Evolutionary conservation across 106 monocot genomes (phyloP), one percentile per base, ranked within the genome.

Genomic region (Alisma plantagoaquatica): DNA sequence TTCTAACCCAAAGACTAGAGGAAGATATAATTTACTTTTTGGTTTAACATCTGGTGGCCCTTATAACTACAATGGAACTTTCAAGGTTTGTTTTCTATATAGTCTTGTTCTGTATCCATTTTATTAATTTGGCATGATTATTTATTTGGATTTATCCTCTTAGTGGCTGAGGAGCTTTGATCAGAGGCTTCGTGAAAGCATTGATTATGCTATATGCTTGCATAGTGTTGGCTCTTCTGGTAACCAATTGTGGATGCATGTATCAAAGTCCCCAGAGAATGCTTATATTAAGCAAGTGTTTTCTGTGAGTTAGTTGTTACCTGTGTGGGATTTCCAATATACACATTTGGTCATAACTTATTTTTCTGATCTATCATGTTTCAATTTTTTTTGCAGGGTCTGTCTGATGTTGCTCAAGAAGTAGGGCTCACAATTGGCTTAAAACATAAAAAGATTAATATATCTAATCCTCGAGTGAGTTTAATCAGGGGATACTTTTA

Each of bases 41-140:
- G 98, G 98, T 4, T 73, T 98, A 66, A 98, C 98, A 55, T 90
- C 90, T 82, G 98, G 98, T 65, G 98, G 98, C 35, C 98, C 98
- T 46, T 98, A 85, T 57, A 98, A 98, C 64, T 98, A 90, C 55
- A 98, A 98, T 77, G 98, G 98, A 45, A 98, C 98, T 51, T 52
- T 77, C 29, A 98, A 90, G 90, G 98, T 98, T 28, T 57, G 48
- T 12, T 49, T 23, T 33, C 4, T 2, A 27, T 58, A 27, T 21
- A 7, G 3, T 54, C 41, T 25, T 41, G 23, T 47, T 41, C 15
- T 38, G n/a, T 25, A 18, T 56, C 33, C 38, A 5, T 56, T 26
- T n/a, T n/a, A n/a, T n/a, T n/a, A n/a, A n/a, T n/a, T n/a, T n/a
- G n/a, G n/a, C n/a, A n/a, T n/a, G n/a, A n/a, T n/a, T n/a, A n/a